Percentiles rank a stretch among this genome's conserved stretches.
Evolutionary conservation across 768 basidiomycete species (phyloP).

Genomic region (Tremella yokohamensis): DNA sequence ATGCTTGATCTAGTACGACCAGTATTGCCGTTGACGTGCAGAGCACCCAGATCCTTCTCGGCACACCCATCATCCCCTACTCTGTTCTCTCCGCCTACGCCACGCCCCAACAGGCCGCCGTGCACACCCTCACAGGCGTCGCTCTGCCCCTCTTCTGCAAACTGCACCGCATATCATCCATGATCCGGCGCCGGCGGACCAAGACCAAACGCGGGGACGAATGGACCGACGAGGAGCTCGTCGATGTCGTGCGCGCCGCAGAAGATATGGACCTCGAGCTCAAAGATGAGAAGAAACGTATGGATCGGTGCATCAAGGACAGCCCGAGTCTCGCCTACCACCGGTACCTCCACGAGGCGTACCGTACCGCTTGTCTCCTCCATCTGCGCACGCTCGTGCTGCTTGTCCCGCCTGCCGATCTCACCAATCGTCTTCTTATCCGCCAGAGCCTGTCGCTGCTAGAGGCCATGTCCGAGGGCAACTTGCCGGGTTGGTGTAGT

Average conservation of each 20-base stretch:
- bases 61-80: constrained; percentile 20
- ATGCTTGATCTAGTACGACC: neutral
- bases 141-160: constrained; percentile 25
- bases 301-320: constrained; percentile 26
- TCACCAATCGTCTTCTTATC: constrained; percentile 32
- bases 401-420: constrained; percentile 26
- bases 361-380: constrained; percentile 30
- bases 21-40: constrained; percentile 3
- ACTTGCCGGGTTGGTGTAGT: constrained; percentile 30
- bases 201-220: constrained; percentile 12
- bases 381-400: constrained; percentile 28
- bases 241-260: constrained; percentile 25
- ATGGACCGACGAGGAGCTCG: constrained; percentile 32
- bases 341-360: constrained; percentile 43
- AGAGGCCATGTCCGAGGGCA: constrained; percentile 33
- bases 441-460: constrained; percentile 33
- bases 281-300: constrained; percentile 22
- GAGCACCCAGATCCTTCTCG: constrained; percentile 25
- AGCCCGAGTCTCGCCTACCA: constrained; percentile 30
- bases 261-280: constrained; percentile 25
- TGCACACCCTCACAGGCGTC: constrained; percentile 37
- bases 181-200: constrained; percentile 18
- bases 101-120: constrained; percentile 11
- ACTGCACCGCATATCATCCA: constrained; percentile 29
- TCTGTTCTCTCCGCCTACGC: constrained; percentile 11